Evolutionary conservation across 805 yeast genomes (phyloP).

Genomic region (Saturnispora sekii): DNA sequence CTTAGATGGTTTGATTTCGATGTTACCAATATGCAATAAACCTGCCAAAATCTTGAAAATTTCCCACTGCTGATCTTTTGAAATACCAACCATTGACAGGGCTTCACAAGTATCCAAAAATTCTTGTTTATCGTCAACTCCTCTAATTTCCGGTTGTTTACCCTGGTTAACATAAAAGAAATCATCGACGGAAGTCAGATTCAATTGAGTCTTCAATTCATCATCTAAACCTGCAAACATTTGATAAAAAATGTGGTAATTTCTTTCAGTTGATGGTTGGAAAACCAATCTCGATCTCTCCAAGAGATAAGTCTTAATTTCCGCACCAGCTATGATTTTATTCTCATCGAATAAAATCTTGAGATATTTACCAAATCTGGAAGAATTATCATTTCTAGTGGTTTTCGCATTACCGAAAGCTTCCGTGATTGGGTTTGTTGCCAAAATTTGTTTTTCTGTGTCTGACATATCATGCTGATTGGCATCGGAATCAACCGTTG

Average conservation of each 20-base stretch:
- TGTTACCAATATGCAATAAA: slow-evolving; percentile 85
- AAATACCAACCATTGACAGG: slow-evolving; percentile 67
- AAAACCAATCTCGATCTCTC: slow-evolving; percentile 92
- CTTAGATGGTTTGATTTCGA: slow-evolving; percentile 75
- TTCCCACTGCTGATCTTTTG: slow-evolving; percentile 44
- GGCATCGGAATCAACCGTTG: slow-evolving; percentile 65
- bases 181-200: slow-evolving; percentile 56
- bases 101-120: slow-evolving; percentile 71
- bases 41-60: slow-evolving; percentile 81
- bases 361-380: slow-evolving; percentile 92
- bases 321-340: slow-evolving; percentile 84
- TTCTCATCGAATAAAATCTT: slow-evolving; percentile 76
- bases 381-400: slow-evolving; percentile 92
- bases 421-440: slow-evolving; percentile 96
- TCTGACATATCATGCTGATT: slow-evolving; percentile 62
- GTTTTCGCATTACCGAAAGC: slow-evolving; percentile 98
- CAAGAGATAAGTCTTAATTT: slow-evolving; percentile 82
- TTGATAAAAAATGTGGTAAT: slow-evolving; percentile 93
- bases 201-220: slow-evolving; percentile 45
- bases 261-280: slow-evolving; percentile 85
- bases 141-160: slow-evolving; percentile 56
- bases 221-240: slow-evolving; percentile 61
- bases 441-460: slow-evolving; percentile 88
- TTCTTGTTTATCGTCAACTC: slow-evolving; percentile 77
- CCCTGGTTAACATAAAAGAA: slow-evolving; percentile 86